Evolutionary conservation across 257 asterid species (phyloP), one percentile per base, ranked within the genome.

Genomic region (Handroanthus guayacan): DNA sequence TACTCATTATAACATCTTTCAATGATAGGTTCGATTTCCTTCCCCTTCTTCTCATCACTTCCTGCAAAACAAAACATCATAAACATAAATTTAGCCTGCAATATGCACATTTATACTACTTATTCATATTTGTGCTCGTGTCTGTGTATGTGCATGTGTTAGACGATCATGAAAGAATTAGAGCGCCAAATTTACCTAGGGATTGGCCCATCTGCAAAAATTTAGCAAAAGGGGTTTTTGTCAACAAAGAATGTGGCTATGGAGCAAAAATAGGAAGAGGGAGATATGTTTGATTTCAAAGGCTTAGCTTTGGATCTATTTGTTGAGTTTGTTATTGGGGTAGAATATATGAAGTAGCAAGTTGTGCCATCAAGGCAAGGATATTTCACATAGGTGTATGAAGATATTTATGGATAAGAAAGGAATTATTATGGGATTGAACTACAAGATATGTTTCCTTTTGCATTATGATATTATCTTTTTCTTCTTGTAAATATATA

Each of bases 111-210:
- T 7, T 20, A 57, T 3, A 3, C 6, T 36, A 2, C 41, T 8
- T 61, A 13, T 31, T 1, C 38, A 0, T 2, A 9, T 61, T 5
- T 11, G 47, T 62, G 47, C 13, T 6, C 36, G 62, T 56, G 5
- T 18, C 8, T 8, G 37, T 56, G 36, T 3, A 5, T n/a, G 31
- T 14, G 6, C 57, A 17, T 47, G 14, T 1, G 0, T 6, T 3
- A 17, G 36, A 4, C 31, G 12, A 16, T 20, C 7, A 1, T 1
- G 54, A 9, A 31, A 39, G 58, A 67, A 43, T 6, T 31, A 36
- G 18, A 47, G 7, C 64, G 88, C 94, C 97, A 14, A 78, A 60
- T 89, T 84, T 87, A 36, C 71, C 54, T 83, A 91, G 77, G 69
- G 86, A 48, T 78, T 85, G 93, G 41, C 91, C 90, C 92, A 91